phyloP scores from a whole-genome alignment of 2,329 filamentous ascomycete genomes.

The Phyllosticta ampelicida region DNA sequence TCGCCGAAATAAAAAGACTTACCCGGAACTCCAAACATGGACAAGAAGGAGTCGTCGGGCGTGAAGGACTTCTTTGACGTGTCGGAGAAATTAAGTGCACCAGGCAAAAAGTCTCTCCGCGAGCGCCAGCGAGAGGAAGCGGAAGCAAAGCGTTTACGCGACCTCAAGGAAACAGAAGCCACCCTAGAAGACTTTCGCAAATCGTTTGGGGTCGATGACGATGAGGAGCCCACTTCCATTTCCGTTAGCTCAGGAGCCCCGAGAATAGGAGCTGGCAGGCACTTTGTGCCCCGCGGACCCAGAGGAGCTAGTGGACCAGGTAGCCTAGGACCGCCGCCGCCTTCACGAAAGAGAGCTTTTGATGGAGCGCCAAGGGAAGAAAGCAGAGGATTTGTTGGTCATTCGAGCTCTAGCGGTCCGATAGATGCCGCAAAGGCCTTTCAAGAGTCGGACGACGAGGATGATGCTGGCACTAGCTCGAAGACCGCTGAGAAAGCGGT shows the following conservation, averaged over 20 bases:
- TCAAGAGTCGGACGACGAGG: slow-evolving; percentile 31
- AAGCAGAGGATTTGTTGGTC: slow-evolving; percentile 19
- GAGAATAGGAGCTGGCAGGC: slow-evolving; percentile 33
- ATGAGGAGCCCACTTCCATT: slow-evolving; percentile 16
- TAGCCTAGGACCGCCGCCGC: slow-evolving; percentile 34
- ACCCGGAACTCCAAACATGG: background rate
- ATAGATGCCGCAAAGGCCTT: slow-evolving; percentile 32
- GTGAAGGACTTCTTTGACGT: slow-evolving; percentile 55
- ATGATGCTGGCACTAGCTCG: slow-evolving; percentile 29
- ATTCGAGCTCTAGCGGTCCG: slow-evolving; percentile 21
- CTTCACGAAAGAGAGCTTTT: slow-evolving; percentile 33
- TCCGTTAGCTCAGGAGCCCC: slow-evolving; percentile 10
- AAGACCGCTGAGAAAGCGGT: slow-evolving; percentile 37
- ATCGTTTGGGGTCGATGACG: slow-evolving; percentile 54
- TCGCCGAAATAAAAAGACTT: background rate
- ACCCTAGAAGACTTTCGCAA: slow-evolving; percentile 83
- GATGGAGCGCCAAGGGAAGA: slow-evolving; percentile 26
- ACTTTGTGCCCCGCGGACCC: slow-evolving; percentile 40
- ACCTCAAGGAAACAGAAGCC: slow-evolving; percentile 77
- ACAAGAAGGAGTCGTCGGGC: slow-evolving; percentile 1
- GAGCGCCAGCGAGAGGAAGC: slow-evolving; percentile 82
- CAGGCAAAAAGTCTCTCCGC: slow-evolving; percentile 75
- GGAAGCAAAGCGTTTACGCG: slow-evolving; percentile 74
- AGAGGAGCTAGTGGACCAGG: slow-evolving; percentile 40
- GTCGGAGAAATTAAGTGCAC: slow-evolving; percentile 68